phyloP scores from a whole-genome alignment of 495 filamentous ascomycete species.

The Aspergillus avenaceus region DNA sequence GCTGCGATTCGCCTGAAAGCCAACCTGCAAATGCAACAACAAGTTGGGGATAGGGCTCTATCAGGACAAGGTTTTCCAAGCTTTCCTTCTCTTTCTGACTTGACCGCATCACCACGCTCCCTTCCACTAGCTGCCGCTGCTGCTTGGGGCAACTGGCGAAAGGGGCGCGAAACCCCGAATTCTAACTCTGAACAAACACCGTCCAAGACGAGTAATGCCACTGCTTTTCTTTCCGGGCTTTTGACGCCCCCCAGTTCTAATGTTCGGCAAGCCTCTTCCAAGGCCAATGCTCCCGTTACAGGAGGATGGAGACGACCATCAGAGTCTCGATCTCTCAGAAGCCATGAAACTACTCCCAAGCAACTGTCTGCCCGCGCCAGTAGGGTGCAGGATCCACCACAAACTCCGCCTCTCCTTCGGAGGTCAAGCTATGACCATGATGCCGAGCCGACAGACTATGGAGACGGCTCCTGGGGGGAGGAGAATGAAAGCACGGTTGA shows the following conservation, averaged over 20 bases:
- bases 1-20: conserved; percentile 89
- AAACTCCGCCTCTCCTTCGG: conserved; percentile 68
- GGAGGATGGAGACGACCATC: conserved; percentile 41
- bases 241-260: conserved; percentile 77
- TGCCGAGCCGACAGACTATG: conserved; percentile 49
- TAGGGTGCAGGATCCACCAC: conserved; percentile 41
- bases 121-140: conserved; percentile 77
- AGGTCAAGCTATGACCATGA: conserved; percentile 68
- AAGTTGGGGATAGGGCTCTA: conserved; percentile 75
- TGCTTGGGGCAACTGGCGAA: conserved; percentile 83
- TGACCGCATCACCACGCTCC: conserved; percentile 72
- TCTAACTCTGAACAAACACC: conserved; percentile 56
- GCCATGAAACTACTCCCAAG: conserved; percentile 26
- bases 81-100: conserved; percentile 53
- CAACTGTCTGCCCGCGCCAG: conserved; percentile 26
- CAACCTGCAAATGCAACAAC: conserved; percentile 95
- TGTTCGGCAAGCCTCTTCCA: conserved; percentile 50
- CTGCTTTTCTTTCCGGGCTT: conserved; percentile 65
- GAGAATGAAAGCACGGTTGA: conserved; percentile 40
- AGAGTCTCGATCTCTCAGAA: conserved; percentile 34
- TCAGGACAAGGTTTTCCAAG: conserved; percentile 45
- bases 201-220: conserved; percentile 52
- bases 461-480: conserved; percentile 27
- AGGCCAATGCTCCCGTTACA: conserved; percentile 37
- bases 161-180: conserved; percentile 46